These are phyloP conservation scores for Leccinum uliginosum DNA, from an alignment of 768 basidiomycete genomes.

Conservation along the genomic window DNA sequence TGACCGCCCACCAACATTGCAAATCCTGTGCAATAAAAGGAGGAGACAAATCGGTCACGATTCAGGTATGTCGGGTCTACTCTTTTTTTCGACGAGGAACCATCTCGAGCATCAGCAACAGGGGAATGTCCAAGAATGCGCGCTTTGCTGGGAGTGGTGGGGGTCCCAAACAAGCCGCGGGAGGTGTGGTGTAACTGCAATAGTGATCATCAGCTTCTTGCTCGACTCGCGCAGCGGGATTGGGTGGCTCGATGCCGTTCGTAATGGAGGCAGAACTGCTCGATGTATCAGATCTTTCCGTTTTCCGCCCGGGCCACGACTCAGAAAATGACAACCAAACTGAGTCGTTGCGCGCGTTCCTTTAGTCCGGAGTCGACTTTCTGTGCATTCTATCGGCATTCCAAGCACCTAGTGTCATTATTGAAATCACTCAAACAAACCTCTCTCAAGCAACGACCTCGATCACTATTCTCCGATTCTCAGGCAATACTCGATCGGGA, in stretches of 20 bases:
- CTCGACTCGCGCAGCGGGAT: constrained; percentile 73
- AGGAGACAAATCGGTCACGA: not conserved
- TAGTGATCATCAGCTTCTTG: constrained; percentile 70
- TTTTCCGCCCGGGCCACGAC: constrained; percentile 16
- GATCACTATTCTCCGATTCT: not conserved
- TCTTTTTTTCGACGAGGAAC: constrained; percentile 29
- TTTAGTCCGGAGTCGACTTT: not conserved
- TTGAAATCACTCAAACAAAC: not conserved
- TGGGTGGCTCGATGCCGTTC: constrained; percentile 2
- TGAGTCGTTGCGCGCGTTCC: not conserved
- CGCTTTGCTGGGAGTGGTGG: constrained; percentile 92
- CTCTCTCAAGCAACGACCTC: not conserved
- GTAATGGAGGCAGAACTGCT: not conserved
- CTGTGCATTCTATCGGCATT: not conserved
- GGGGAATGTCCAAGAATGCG: constrained; percentile 88
- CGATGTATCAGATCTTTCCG: not conserved
- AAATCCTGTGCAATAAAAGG: constrained; percentile 10
- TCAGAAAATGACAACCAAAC: not conserved
- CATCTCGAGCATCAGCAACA: constrained; percentile 87
- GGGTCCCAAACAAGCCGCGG: constrained; percentile 88
- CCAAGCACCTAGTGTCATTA: not conserved
- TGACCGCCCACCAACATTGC: no score
- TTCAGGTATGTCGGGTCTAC: not conserved
- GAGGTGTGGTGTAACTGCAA: constrained; percentile 78
- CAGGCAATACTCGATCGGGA: not conserved